Conservation (phyloP, 2,329 filamentous ascomycete species). For the Zasmidium angulare region DNA sequence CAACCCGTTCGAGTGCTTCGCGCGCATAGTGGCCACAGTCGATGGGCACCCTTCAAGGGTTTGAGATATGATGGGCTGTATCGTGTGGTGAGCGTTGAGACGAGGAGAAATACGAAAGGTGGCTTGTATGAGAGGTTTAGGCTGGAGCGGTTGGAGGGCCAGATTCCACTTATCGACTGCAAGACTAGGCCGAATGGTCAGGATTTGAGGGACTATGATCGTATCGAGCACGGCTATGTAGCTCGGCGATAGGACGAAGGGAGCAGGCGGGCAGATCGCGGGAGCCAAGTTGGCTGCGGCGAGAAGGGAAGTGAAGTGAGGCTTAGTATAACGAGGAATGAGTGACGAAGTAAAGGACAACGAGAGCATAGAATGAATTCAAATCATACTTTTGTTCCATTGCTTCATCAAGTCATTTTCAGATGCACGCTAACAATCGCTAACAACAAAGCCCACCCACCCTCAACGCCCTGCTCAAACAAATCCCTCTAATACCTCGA, state of each 20-base stretch:
- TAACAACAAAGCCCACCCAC: background rate
- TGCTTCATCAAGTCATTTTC: background rate
- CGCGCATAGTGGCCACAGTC: constrained; percentile 11
- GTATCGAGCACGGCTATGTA: constrained; percentile 19
- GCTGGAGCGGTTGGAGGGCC: constrained; percentile 19
- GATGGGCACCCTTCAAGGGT: constrained; percentile 19
- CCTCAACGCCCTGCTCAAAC: background rate
- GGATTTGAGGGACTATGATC: constrained; percentile 22
- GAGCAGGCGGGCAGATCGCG: background rate
- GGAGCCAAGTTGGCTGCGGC: background rate
- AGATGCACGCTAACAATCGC: background rate
- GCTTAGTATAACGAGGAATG: too few species aligned
- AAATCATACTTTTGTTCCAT: background rate
- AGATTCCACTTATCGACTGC: constrained; percentile 13
- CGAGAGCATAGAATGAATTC: too few species aligned
- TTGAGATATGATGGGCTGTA: constrained; percentile 31
- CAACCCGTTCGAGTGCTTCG: constrained; percentile 27
- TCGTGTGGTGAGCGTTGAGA: constrained; percentile 11
- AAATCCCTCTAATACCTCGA: background rate
- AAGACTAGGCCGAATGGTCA: constrained; percentile 16
- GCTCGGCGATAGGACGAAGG: background rate
- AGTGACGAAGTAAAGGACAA: too few species aligned
- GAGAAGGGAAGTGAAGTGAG: too few species aligned
- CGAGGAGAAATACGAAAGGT: constrained; percentile 23
- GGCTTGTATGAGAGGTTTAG: constrained; percentile 31